These are phyloP conservation scores for Aspergillus latus DNA, from an alignment of 2,329 filamentous ascomycete genomes.

Conservation along the genomic window DNA sequence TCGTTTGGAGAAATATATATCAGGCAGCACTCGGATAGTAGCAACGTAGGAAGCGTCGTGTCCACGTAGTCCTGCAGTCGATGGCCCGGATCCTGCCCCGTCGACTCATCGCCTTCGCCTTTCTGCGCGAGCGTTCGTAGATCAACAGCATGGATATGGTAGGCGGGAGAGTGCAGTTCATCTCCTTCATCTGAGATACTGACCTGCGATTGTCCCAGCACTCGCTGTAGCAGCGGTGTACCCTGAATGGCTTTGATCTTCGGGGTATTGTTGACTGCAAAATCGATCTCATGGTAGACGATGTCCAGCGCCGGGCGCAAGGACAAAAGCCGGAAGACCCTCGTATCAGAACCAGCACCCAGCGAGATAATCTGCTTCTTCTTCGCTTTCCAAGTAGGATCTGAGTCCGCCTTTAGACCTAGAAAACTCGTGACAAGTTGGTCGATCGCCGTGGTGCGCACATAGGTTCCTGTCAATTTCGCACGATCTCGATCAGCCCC, in stretches of 20 bases:
- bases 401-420: constrained; percentile 24
- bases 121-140: constrained; percentile 58
- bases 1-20: constrained; percentile 74
- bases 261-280: constrained; percentile 67
- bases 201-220: constrained; percentile 32
- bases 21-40: constrained; percentile 94
- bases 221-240: constrained; percentile 31
- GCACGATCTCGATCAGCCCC: background rate
- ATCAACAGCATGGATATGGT: constrained; percentile 66
- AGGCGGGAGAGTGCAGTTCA: constrained; percentile 47
- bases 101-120: constrained; percentile 19
- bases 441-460: constrained; percentile 82
- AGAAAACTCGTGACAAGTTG: constrained; percentile 73
- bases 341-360: constrained; percentile 90
- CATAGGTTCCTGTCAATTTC: constrained; percentile 72
- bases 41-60: constrained; percentile 68
- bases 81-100: constrained; percentile 18
- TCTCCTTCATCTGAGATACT: constrained; percentile 41
- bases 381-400: constrained; percentile 5
- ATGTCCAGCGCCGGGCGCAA: constrained; percentile 49
- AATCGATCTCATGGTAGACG: constrained; percentile 91
- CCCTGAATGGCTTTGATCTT: constrained; percentile 57
- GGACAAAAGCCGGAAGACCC: constrained; percentile 72
- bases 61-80: constrained; percentile 49
- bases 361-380: constrained; percentile 79